phyloP scores from a whole-genome alignment of 2,329 filamentous ascomycete genomes.

The Cercospora sojina region DNA sequence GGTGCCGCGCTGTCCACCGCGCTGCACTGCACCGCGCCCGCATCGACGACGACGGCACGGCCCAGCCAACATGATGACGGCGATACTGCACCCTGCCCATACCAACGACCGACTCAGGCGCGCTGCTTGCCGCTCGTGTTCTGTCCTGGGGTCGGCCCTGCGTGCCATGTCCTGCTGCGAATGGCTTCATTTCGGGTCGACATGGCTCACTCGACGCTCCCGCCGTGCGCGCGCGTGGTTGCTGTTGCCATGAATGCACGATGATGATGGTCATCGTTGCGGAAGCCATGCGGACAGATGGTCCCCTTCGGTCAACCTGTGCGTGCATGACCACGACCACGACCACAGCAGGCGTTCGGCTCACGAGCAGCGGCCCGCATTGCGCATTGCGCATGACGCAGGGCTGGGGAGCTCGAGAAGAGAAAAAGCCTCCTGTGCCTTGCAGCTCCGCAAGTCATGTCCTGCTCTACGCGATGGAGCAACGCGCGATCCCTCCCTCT shows the following conservation, averaged over 20 bases:
- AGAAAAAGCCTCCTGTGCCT: background rate
- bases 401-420: background rate
- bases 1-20: background rate
- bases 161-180: background rate
- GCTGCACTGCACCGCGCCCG: background rate
- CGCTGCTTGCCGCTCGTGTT: background rate
- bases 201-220: background rate
- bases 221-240: background rate
- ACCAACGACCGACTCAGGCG: background rate
- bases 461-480: background rate
- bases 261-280: background rate
- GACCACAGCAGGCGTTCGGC: background rate
- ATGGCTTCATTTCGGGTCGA: constrained; percentile 5
- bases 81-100: background rate
- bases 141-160: background rate
- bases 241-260: background rate
- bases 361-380: background rate
- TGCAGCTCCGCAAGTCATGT: background rate
- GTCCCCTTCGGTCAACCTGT: background rate
- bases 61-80: background rate
- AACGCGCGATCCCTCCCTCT: background rate
- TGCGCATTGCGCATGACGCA: background rate
- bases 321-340: background rate
- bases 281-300: background rate
- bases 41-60: background rate